Evolutionary conservation across 2,329 filamentous ascomycete species (phyloP).

Genomic region (Diaporthe velutina): DNA sequence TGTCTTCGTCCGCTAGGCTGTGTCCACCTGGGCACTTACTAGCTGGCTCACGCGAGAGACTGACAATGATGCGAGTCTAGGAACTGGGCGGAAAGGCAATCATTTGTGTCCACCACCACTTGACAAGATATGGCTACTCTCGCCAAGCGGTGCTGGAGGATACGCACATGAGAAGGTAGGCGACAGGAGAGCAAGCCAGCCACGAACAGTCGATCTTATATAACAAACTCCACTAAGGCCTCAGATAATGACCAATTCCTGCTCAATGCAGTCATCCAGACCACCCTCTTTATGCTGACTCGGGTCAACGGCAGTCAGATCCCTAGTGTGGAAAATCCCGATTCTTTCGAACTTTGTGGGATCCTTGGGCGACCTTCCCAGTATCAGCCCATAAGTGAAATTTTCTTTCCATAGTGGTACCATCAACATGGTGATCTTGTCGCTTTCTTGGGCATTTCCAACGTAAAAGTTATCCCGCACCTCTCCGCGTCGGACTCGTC

Average conservation of each 20-base stretch:
- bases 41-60: not conserved
- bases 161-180: too few species aligned
- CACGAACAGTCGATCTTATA: too few species aligned
- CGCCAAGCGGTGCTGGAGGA: too few species aligned
- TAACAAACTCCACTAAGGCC: not conserved
- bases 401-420: not conserved
- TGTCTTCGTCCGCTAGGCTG: too few species aligned
- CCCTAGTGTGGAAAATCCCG: not conserved
- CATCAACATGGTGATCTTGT: not conserved
- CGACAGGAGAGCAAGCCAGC: not conserved
- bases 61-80: too few species aligned
- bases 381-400: not conserved
- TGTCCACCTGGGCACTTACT: too few species aligned
- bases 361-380: not conserved
- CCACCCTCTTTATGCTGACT: too few species aligned
- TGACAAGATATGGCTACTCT: too few species aligned
- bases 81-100: too few species aligned
- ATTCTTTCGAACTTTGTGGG: not conserved
- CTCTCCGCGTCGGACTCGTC: not conserved
- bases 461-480: not conserved
- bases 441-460: not conserved
- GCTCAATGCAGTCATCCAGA: not conserved
- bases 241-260: not conserved
- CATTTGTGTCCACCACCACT: too few species aligned
- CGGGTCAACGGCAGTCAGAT: not conserved